Conservation (phyloP, 1,139 yeast genomes). For the Nakaseomyces uthaithaninus region DNA sequence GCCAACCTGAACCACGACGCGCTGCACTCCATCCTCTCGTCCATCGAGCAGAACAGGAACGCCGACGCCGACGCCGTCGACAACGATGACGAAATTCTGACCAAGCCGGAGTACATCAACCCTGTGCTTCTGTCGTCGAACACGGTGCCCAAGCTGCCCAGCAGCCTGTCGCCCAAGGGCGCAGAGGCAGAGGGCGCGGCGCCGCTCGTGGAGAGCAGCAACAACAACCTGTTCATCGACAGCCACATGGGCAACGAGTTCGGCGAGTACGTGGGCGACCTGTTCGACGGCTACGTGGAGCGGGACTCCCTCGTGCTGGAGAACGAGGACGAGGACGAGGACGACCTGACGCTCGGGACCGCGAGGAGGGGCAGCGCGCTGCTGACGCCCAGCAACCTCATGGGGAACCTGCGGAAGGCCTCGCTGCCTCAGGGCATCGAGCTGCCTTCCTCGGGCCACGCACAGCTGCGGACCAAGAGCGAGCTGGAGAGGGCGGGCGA, state of each 20-base stretch:
- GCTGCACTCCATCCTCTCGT: neutral
- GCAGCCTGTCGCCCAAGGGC: neutral
- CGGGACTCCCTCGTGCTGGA: neutral
- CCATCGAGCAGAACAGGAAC: conserved; percentile 1
- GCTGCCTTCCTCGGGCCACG: neutral
- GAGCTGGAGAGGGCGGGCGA: conserved; percentile 16
- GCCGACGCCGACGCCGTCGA: neutral
- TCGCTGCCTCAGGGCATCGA: neutral
- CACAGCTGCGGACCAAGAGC: conserved; percentile 4
- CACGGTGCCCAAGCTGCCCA: conserved; percentile 4
- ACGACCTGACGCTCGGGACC: neutral
- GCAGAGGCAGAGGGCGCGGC: neutral
- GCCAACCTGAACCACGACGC: conserved; percentile 2
- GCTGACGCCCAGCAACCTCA: neutral
- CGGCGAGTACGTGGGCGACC: neutral
- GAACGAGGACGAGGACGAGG: conserved; percentile 3
- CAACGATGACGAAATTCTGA: conserved; percentile 1
- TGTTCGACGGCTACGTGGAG: conserved; percentile 3
- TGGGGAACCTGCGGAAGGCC: neutral
- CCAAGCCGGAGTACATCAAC: conserved; percentile 6
- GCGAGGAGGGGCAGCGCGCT: neutral
- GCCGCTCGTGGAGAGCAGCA: neutral
- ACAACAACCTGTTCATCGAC: conserved; percentile 5
- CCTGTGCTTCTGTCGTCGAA: conserved; percentile 5
- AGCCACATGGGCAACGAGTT: neutral